Conservation (phyloP, 2,329 filamentous ascomycete species). For the Aureobasidium sp. region DNA sequence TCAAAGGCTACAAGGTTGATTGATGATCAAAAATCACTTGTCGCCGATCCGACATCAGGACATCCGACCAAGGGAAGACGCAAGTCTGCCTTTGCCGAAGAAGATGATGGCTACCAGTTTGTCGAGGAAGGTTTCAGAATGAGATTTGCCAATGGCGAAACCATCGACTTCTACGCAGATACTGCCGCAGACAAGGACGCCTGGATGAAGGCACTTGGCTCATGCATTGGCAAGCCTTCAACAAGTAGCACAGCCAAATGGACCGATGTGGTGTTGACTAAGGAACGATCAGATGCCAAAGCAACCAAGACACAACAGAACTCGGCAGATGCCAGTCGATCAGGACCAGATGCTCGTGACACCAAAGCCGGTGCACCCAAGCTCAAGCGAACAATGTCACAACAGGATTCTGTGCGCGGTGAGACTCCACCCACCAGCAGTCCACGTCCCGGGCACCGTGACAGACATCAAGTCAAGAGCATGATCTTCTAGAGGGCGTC, state of each 20-base stretch:
- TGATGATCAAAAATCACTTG: conserved; percentile 77
- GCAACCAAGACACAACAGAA: neutral
- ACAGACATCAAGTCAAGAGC: conserved; percentile 29
- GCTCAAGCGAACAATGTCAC: conserved; percentile 16
- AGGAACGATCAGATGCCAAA: conserved; percentile 16
- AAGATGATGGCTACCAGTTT: conserved; percentile 99
- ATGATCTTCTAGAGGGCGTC: conserved; percentile 28
- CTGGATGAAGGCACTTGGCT: conserved; percentile 84
- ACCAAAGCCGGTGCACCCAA: conserved; percentile 7
- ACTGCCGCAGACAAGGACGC: conserved; percentile 77
- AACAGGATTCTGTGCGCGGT: conserved; percentile 18
- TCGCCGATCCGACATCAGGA: conserved; percentile 66
- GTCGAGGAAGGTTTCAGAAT: conserved; percentile 99
- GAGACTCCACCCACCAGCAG: conserved; percentile 26
- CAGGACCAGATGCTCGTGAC: conserved; percentile 22
- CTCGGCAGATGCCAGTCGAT: conserved; percentile 13
- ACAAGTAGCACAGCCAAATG: conserved; percentile 44
- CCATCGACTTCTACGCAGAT: conserved; percentile 98
- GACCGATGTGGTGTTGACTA: conserved; percentile 50
- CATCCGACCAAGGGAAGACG: conserved; percentile 60
- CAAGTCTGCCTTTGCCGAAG: conserved; percentile 92
- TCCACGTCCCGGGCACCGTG: conserved; percentile 23
- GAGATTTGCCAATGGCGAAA: conserved; percentile 94
- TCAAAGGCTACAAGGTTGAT: conserved; percentile 88
- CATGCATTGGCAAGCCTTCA: conserved; percentile 54